Evolutionary conservation across 257 asterid genomes (phyloP).

Genomic region (Misopates orontium): DNA sequence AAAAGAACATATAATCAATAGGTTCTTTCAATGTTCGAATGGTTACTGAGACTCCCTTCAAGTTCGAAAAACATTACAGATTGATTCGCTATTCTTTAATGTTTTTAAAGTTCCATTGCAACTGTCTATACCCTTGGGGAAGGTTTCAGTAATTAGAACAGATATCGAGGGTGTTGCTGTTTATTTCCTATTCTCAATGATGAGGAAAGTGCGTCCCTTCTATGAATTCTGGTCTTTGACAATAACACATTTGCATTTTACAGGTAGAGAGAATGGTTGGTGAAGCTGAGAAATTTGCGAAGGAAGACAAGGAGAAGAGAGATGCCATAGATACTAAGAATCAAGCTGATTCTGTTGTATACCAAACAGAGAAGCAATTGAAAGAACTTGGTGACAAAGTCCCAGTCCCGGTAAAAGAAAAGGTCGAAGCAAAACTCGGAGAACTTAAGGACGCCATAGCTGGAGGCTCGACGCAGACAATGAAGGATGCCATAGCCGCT

Average conservation of each 20-base stretch:
- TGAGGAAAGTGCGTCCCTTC: not conserved
- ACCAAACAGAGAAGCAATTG: constrained; percentile 97
- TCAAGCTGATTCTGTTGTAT: constrained; percentile 91
- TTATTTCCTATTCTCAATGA: not conserved
- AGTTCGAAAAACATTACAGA: no score
- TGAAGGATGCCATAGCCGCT: constrained; percentile 91
- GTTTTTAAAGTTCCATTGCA: no score
- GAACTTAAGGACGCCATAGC: constrained; percentile 87
- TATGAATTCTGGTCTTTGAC: not conserved
- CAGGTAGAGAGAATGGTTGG: constrained; percentile 95
- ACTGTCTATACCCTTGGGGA: no score
- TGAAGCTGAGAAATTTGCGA: constrained; percentile 89
- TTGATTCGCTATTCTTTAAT: no score
- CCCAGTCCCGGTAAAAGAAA: constrained; percentile 82
- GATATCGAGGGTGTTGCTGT: no score
- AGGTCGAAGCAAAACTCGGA: constrained; percentile 89
- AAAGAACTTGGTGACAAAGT: constrained; percentile 96
- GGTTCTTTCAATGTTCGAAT: no score
- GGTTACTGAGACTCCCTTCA: no score
- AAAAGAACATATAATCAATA: no score
- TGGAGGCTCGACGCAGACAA: constrained; percentile 77
- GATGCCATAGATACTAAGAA: constrained; percentile 96
- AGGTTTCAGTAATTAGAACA: no score
- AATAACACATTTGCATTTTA: not conserved
- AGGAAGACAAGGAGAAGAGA: constrained; percentile 98